Conservation (phyloP, 2,329 filamentous ascomycete species). For the Hansfordia pulvinata region DNA sequence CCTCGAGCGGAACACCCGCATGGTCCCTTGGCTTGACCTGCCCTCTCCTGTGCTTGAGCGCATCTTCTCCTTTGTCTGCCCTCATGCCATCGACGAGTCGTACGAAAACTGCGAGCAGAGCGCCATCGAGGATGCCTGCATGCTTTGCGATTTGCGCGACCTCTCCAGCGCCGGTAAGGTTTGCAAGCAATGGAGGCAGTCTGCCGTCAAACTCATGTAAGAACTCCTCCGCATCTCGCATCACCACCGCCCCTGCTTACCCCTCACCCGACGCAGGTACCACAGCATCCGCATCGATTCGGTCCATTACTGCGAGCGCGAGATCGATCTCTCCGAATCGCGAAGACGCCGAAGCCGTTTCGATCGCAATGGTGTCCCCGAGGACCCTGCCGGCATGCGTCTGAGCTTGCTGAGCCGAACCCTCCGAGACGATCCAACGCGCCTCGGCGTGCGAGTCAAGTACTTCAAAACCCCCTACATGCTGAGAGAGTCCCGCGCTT, state of each 20-base stretch:
- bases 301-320: constrained; percentile 86
- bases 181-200: constrained; percentile 55
- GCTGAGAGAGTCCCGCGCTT: constrained; percentile 77
- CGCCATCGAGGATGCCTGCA: constrained; percentile 66
- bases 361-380: constrained; percentile 63
- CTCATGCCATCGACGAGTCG: constrained; percentile 62
- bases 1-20: constrained; percentile 9
- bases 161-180: constrained; percentile 67
- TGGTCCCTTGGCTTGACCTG: constrained; percentile 30
- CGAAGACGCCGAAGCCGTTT: constrained; percentile 63
- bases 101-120: constrained; percentile 78
- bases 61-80: constrained; percentile 75
- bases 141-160: constrained; percentile 87
- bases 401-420: constrained; percentile 70
- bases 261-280: constrained; percentile 40
- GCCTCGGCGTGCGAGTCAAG: constrained; percentile 55
- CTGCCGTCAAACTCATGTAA: constrained; percentile 44
- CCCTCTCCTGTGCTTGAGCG: constrained; percentile 56
- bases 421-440: constrained; percentile 60
- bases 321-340: constrained; percentile 66
- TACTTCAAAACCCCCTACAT: constrained; percentile 89
- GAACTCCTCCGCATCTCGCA: constrained; percentile 17
- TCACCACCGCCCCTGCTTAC: constrained; percentile 3
- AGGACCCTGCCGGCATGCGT: constrained; percentile 65
- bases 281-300: constrained; percentile 84